phyloP scores from a whole-genome alignment of 352 stramenopile genomes.

The Pythium graminicola region DNA sequence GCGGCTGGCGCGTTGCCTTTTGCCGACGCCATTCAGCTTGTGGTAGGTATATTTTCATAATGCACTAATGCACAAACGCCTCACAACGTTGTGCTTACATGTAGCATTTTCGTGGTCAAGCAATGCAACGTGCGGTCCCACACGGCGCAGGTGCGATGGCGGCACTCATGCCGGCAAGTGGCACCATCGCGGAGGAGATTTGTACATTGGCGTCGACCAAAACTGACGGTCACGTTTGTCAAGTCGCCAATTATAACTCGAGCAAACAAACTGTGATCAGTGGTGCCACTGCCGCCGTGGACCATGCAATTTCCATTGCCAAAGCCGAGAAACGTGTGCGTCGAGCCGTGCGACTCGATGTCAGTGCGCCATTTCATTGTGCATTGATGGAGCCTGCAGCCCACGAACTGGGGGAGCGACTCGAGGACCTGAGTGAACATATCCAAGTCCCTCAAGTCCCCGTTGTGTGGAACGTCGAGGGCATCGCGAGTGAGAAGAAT shows the following conservation, averaged over 20 bases:
- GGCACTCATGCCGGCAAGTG: constrained; percentile 60
- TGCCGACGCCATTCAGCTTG: constrained; percentile 54
- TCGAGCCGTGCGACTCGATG: constrained; percentile 61
- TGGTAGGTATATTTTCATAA: constrained; percentile 30
- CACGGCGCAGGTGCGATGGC: constrained; percentile 60
- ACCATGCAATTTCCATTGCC: constrained; percentile 42
- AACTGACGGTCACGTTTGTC: constrained; percentile 37
- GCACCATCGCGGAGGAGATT: constrained; percentile 45
- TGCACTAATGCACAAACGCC: too few species aligned
- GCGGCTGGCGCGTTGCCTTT: constrained; percentile 58
- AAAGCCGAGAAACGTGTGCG: constrained; percentile 67
- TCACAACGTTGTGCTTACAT: background rate
- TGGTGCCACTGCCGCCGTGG: constrained; percentile 42
- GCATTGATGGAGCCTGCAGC: constrained; percentile 66
- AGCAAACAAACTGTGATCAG: constrained; percentile 83
- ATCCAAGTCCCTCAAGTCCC: constrained; percentile 41
- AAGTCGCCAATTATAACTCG: constrained; percentile 88
- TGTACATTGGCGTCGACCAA: constrained; percentile 34
- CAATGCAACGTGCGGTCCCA: constrained; percentile 62
- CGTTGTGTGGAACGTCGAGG: constrained; percentile 81
- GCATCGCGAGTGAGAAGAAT: constrained; percentile 33
- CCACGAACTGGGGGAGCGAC: constrained; percentile 32
- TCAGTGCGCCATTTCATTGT: constrained; percentile 84
- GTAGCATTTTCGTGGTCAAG: constrained; percentile 56
- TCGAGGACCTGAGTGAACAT: constrained; percentile 27